Evolutionary conservation across 345 rosid species (phyloP), one percentile per base, ranked within the genome.

Genomic region (Brassica carinata): DNA sequence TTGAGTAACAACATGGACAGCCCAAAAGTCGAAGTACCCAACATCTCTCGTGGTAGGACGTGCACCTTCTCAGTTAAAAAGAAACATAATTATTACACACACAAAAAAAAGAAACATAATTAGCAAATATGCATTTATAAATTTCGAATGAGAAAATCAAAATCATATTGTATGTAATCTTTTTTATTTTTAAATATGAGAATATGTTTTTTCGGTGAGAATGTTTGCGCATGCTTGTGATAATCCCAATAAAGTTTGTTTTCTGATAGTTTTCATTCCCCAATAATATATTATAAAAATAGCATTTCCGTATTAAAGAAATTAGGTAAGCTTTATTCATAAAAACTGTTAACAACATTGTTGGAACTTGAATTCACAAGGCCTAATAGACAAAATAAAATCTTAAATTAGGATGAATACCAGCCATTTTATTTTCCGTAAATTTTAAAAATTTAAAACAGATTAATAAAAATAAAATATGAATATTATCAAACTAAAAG

Each of bases 1-100:
- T 88, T 91, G 51, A 91, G 89, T 80, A 96, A 77, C 90, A 93
- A 90, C 94, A 93, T 92, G 84, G 99, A 86, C 86, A 93, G 74
- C 78, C 94, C 98, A 88, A 96, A 96, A 81, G 98, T 93, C 38
- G 98, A 96, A 85, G 67, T 84, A 30, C 99, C 99, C 76, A 96
- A 90, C 96, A 93, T 86, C 89, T 91, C 92, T 84, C 85, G 92
- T 75, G 99, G 99, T 75, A 96, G 87, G 83, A 96, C 89, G 87
- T 96, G 99, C 84, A 96, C 97, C 99, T 96, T 84, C 88, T 87
- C 43, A 73, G 31, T 61, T 23, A 7, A 36, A 63, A 55, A 7
- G 23, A 30, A 51, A 45, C 33, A 68, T 31, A 67, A 72, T 78
- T 77, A 72, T 29, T 29, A 29, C 31, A 29, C 31, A 4, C 31